A percentile compares a stretch with the other conserved stretches of the same genome.
phyloP scores from a whole-genome alignment of 1,284 basidiomycete species.

The Fomes fomentarius region DNA sequence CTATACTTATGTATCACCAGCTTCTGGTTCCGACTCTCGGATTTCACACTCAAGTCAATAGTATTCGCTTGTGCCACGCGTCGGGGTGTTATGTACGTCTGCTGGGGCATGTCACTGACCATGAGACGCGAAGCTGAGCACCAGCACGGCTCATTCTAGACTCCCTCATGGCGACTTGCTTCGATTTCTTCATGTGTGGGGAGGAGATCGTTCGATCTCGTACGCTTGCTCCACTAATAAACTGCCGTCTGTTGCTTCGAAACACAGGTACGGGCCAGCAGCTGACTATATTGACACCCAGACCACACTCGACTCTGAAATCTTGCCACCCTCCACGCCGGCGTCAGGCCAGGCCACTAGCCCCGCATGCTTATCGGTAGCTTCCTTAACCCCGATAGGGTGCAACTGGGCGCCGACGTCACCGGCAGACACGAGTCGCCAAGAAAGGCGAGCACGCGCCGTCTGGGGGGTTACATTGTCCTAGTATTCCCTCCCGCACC shows the following conservation, averaged over 20 bases:
- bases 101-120: background rate
- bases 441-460: slow-evolving; percentile 12
- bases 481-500: background rate
- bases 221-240: background rate
- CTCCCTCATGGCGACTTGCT: too few species aligned
- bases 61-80: background rate
- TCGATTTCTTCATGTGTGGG: background rate
- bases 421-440: slow-evolving; percentile 19
- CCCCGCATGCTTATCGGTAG: slow-evolving; percentile 23
- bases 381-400: slow-evolving; percentile 6
- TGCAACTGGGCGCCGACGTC: slow-evolving; percentile 15
- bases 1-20: background rate
- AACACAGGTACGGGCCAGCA: too few species aligned
- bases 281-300: background rate
- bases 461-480: background rate
- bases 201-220: background rate
- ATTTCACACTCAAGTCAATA: background rate
- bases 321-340: background rate
- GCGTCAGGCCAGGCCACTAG: slow-evolving; percentile 8
- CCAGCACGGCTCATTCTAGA: too few species aligned
- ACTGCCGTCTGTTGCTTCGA: background rate
- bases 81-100: background rate
- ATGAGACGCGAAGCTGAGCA: background rate
- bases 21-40: background rate
- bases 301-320: background rate